Evolutionary conservation across 2,329 filamentous ascomycete genomes (phyloP), one percentile per base, ranked within the genome.

Genomic region (Epichloe uncinata): DNA sequence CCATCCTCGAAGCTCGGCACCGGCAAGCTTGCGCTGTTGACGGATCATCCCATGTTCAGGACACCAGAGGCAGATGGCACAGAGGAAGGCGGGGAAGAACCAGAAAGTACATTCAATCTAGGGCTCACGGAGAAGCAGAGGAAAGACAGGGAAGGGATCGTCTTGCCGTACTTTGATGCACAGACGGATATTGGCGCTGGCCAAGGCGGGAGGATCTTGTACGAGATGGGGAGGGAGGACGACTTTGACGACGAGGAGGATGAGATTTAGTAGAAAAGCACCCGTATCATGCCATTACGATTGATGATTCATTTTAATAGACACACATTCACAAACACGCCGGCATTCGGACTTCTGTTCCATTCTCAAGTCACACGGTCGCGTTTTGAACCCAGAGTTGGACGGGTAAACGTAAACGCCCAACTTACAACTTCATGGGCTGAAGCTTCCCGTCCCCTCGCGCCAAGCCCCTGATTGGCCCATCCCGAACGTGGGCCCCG

Each of bases 201-300:
- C 0, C 88, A 95, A 60, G 91, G 93, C 4, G 93, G 93, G 0
- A 77, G 91, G 53, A 98, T 98, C 56, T 63, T 98, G 60, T 98
- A 98, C 64, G 91, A 97, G 58, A 95, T 97, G 86, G 91, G 90
- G 1, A 79, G 82, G 54, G 93, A 97, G 69, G 93, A 98, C 66
- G 89, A 97, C 64, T 97, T 96, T 69, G 90, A 95, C 58, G 90
- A 95, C 52, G 89, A 95, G 61, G 89, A 96, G 61, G 90, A 96
- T 68, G 90, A 96, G 68, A 89, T 91, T 56, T 90, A 68, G 54
- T 90, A 68, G 54, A 87, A 89, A 55, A 88, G 69, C 41, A 8
- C 15, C 6, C 22, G 40, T 38, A 4, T 16, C 15, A 38, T 18
- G 9, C 3, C n/a, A 5, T 30, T 1, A 30, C 9, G 26, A 30